Conservation (phyloP, 2,329 filamentous ascomycete genomes). For the Nigrograna mackinnonii region DNA sequence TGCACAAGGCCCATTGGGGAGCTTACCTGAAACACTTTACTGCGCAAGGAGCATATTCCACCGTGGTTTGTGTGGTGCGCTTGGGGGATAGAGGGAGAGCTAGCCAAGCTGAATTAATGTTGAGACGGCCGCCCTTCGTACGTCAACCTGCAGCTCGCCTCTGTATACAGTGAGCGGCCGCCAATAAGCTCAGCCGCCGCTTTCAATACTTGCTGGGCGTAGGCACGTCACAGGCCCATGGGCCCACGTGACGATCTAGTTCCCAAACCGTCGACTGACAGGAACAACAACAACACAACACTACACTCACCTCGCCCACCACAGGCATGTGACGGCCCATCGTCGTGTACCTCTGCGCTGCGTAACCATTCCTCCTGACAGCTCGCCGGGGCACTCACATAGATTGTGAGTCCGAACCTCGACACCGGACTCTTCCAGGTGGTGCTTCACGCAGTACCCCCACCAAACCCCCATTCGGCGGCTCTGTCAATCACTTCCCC, state of each 20-base stretch:
- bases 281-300: neutral
- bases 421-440: no score
- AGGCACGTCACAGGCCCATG: neutral
- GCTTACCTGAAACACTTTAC: conserved; percentile 24
- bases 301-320: neutral
- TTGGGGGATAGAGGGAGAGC: conserved; percentile 19
- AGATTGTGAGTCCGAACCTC: no score
- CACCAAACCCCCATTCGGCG: neutral
- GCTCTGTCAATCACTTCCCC: neutral
- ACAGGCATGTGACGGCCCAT: no score
- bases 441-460: neutral
- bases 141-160: conserved; percentile 30
- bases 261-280: neutral
- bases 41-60: conserved; percentile 15
- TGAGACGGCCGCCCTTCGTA: conserved; percentile 14
- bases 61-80: no score
- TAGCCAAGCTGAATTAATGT: conserved; percentile 10
- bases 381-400: no score
- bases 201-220: neutral
- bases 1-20: conserved; percentile 6
- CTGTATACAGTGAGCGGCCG: conserved; percentile 5
- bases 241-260: conserved; percentile 18
- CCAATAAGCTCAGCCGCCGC: conserved; percentile 4
- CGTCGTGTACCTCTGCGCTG: no score
- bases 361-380: no score